Percentiles rank a stretch among this genome's conserved stretches.
phyloP scores from a whole-genome alignment of 495 filamentous ascomycete genomes.

The Tuber indicum region DNA sequence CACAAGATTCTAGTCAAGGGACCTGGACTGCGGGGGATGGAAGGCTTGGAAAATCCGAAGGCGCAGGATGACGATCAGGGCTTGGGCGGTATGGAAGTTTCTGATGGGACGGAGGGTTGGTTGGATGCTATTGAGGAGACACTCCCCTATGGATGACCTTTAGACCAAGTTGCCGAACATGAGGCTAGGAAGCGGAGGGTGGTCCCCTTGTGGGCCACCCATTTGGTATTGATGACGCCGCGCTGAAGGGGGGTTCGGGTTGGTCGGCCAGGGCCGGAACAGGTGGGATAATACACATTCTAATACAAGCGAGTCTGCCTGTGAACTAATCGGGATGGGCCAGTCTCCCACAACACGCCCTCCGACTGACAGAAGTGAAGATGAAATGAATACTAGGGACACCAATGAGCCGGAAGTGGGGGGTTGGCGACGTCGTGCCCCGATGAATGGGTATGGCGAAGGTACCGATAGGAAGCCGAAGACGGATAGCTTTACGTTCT shows the following conservation, averaged over 20 bases:
- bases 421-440: constrained; percentile 30
- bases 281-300: constrained; percentile 23
- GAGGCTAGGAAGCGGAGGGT: background rate
- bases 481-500: constrained; percentile 47
- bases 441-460: constrained; percentile 4
- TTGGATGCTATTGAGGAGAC: constrained; percentile 7
- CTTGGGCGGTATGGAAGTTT: too few species aligned
- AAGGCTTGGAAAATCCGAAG: background rate
- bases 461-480: constrained; percentile 8
- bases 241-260: background rate
- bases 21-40: background rate
- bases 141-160: constrained; percentile 25
- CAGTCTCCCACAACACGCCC: constrained; percentile 1
- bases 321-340: constrained; percentile 28
- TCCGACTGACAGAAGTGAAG: background rate
- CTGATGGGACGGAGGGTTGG: background rate
- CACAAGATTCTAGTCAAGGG: background rate
- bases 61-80: constrained; percentile 21
- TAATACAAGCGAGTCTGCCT: constrained; percentile 19
- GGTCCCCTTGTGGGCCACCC: constrained; percentile 4
- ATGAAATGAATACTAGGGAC: background rate
- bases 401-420: constrained; percentile 29
- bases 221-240: background rate
- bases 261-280: background rate
- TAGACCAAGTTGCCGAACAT: constrained; percentile 11